Evolutionary conservation across 768 basidiomycete species (phyloP).

Genomic region (Baorangia bicolor): DNA sequence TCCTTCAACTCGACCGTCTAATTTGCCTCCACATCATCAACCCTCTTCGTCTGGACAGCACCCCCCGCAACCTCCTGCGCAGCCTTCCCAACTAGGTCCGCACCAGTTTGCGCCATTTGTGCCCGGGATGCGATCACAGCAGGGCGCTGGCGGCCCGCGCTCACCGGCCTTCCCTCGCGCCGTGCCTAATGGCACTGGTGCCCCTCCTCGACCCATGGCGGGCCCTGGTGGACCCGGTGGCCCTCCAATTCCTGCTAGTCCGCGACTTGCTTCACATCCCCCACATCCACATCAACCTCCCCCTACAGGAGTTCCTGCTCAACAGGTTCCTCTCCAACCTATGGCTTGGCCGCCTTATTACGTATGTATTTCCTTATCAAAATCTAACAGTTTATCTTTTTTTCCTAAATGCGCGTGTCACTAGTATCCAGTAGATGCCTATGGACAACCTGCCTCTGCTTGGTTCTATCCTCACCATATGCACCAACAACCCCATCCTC

Average conservation of each 20-base stretch:
- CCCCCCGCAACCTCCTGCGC: constrained; percentile 38
- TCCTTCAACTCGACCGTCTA: constrained; percentile 53
- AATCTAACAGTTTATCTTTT: neutral
- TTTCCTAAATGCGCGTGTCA: constrained; percentile 7
- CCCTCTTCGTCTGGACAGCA: constrained; percentile 38
- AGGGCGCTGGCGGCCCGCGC: constrained; percentile 53
- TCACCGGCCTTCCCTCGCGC: constrained; percentile 66
- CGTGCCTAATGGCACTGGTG: constrained; percentile 58
- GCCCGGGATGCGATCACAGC: constrained; percentile 46
- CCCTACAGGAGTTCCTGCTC: constrained; percentile 50
- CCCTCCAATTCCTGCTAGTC: constrained; percentile 57
- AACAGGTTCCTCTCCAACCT: constrained; percentile 40
- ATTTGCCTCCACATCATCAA: constrained; percentile 49
- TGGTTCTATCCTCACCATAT: constrained; percentile 40
- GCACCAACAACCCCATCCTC: constrained; percentile 45
- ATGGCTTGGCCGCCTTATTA: constrained; percentile 52
- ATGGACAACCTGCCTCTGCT: constrained; percentile 39
- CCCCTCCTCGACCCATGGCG: constrained; percentile 46
- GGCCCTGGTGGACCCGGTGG: constrained; percentile 53
- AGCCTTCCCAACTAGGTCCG: constrained; percentile 43
- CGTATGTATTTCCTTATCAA: constrained; percentile 42
- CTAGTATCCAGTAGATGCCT: constrained; percentile 49
- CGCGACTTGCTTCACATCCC: constrained; percentile 57
- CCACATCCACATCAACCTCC: constrained; percentile 51
- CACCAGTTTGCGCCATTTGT: constrained; percentile 50